Percentiles rank a stretch among this genome's conserved stretches.
Evolutionary conservation across 345 rosid species (phyloP).

Genomic region (Hirschfeldia incana): DNA sequence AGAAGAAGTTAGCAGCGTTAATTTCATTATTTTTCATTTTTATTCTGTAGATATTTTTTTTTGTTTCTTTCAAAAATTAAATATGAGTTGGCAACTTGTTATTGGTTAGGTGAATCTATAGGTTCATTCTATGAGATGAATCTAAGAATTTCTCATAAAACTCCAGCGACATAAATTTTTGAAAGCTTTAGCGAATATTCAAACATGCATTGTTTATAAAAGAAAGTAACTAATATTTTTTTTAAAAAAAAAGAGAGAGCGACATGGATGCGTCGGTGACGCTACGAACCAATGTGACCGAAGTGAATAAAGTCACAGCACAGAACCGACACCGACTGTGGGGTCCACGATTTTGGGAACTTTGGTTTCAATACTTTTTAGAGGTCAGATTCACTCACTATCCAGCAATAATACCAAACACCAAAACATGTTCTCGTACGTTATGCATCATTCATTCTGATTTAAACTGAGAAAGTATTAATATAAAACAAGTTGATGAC

Average conservation of each 20-base stretch:
- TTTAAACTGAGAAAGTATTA: not conserved
- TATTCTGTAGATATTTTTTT: too few relatives aligned
- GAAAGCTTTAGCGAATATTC: too few relatives aligned
- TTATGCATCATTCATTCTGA: not conserved
- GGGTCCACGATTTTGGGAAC: conserved; percentile 24
- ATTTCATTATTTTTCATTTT: too few relatives aligned
- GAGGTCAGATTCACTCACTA: conserved; percentile 7
- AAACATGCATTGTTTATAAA: not conserved
- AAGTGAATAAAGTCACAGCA: not conserved
- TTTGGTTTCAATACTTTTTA: conserved; percentile 17
- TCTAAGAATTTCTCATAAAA: too few relatives aligned
- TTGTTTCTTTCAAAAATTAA: too few relatives aligned
- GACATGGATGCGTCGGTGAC: conserved; percentile 30
- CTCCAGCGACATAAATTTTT: too few relatives aligned
- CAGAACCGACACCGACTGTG: conserved; percentile 29
- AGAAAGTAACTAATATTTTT: not conserved
- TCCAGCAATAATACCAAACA: conserved; percentile 10
- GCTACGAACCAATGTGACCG: not conserved
- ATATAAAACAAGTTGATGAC: not conserved
- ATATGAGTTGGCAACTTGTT: too few relatives aligned
- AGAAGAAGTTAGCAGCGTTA: too few relatives aligned
- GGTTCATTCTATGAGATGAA: too few relatives aligned
- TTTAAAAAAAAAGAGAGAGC: not conserved
- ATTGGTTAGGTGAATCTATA: too few relatives aligned
- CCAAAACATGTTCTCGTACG: conserved; percentile 19